These are phyloP conservation scores for Neoarthrinium moseri DNA, from an alignment of 2,329 filamentous ascomycete species.

Conservation along the genomic window DNA sequence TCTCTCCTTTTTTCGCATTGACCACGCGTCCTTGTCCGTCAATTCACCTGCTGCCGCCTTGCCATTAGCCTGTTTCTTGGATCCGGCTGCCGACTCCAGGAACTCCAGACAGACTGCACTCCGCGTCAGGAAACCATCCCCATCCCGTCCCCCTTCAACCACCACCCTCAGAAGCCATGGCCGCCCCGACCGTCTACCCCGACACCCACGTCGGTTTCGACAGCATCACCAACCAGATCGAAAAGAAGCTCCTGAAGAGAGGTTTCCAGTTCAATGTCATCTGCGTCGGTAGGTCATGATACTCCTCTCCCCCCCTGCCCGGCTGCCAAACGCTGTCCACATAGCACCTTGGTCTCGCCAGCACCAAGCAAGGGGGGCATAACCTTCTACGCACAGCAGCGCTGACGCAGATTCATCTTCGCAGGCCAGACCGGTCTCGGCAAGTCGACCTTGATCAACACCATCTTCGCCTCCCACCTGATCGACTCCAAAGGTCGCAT, in stretches of 20 bases:
- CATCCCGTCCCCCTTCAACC: conserved; percentile 26
- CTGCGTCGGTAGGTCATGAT: conserved; percentile 80
- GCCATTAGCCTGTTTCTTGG: conserved; percentile 35
- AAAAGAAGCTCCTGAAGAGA: conserved; percentile 99
- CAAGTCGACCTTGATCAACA: conserved; percentile 99
- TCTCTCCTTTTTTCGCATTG: conserved; percentile 13
- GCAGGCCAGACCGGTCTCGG: conserved; percentile 96
- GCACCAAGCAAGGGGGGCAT: too few species aligned
- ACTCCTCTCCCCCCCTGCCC: conserved; percentile 2
- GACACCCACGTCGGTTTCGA: conserved; percentile 99
- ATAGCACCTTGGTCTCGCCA: too few species aligned
- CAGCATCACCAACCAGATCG: conserved; percentile 99
- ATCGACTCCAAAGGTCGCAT: conserved; percentile 98
- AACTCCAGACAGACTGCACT: conserved; percentile 25
- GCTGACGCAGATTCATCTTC: conserved; percentile 25
- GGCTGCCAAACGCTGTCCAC: too few species aligned
- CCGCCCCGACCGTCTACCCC: conserved; percentile 74
- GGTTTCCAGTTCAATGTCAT: conserved; percentile 99
- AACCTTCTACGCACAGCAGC: conserved; percentile 9
- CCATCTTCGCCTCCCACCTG: conserved; percentile 98
- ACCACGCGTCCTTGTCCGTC: conserved; percentile 14
- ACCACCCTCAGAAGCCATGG: conserved; percentile 47
- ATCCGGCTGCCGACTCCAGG: too few species aligned
- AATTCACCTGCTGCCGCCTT: conserved; percentile 16
- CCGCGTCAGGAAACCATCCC: conserved; percentile 21